phyloP scores from a whole-genome alignment of 345 rosid genomes.

The Ceriops zippeliana region DNA sequence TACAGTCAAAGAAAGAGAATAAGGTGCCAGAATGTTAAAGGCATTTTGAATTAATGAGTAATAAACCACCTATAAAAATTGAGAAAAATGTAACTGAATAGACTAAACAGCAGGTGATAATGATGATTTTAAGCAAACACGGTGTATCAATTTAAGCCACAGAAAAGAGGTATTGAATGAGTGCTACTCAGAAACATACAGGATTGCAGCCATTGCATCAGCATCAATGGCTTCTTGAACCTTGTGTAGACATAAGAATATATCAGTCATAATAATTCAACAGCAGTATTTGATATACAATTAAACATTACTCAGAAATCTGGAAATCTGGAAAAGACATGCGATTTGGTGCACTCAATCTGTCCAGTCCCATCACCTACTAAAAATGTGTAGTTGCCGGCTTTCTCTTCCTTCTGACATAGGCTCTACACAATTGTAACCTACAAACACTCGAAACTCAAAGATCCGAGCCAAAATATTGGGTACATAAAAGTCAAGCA shows the following conservation, averaged over 20 bases:
- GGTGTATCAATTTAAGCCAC: neutral
- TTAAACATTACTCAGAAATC: neutral
- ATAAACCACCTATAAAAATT: too few relatives aligned
- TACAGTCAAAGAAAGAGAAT: neutral
- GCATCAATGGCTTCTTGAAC: slow-evolving; percentile 69
- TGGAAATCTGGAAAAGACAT: neutral
- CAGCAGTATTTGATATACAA: neutral
- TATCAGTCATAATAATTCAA: slow-evolving; percentile 12
- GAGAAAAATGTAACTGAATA: too few relatives aligned
- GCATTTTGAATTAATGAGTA: neutral
- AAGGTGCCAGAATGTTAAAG: neutral
- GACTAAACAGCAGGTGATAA: neutral
- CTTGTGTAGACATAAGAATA: slow-evolving; percentile 39
- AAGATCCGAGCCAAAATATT: too few relatives aligned
- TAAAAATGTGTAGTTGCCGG: slow-evolving; percentile 58
- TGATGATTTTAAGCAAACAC: neutral
- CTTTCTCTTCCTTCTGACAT: slow-evolving; percentile 61
- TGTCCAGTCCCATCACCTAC: slow-evolving; percentile 83
- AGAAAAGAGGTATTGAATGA: neutral
- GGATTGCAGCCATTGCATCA: slow-evolving; percentile 63
- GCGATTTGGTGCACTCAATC: slow-evolving; percentile 82
- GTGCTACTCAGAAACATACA: slow-evolving; percentile 33
- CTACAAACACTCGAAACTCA: too few relatives aligned
- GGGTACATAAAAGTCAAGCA: too few relatives aligned
- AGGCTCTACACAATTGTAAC: slow-evolving; percentile 55